Base-by-base conservation (phyloP, 768 basidiomycete species). In the Collybia sordida region DNA sequence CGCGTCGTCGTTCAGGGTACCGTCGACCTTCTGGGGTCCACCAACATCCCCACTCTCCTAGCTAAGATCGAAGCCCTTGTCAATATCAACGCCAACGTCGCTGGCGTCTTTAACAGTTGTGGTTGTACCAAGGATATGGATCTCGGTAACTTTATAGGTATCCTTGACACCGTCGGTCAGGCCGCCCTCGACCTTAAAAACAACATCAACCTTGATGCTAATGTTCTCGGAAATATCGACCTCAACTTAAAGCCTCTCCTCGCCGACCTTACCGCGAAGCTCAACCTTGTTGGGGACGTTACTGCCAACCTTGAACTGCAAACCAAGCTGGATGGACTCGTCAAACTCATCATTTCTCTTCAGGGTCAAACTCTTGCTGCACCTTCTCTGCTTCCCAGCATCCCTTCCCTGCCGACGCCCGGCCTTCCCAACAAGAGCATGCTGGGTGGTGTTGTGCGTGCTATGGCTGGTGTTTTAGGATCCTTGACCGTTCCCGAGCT, bases 21-120 rank as follows among this genome's bases (percentile, higher is more conserved):
- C 36, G 42, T 50, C 47, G 31, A 47, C 47, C 53, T 57, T 37
- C 31, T 45, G 6, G 49, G 44, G 18, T 49, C 56, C n/a, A 49
- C 49, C 19, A 42, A 52, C 49, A 45, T 45, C 19, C 49, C 53
- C 36, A 42, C 55, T 36, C 51, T 52, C 49, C 36, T 44, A 38
- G 9, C 40, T 7, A 42, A 31, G 14, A 42, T 49, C 11, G 22
- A 27, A 2, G 31, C 18, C 18, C 41, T 49, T 14, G 48, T 42
- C 35, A 22, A 15, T 15, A 28, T 37, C 35, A 50, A 31, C 40
- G 34, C 42, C 22, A 43, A 36, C 14, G 17, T 50, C 7, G 40
- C 48, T 11, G 38, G 19, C 21, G 19, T 22, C 3, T 22, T 38
- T 12, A 21, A 9, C 25, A 12, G 11, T 22, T 17, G 23, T 37